Evolutionary conservation across 768 basidiomycete genomes (phyloP), one percentile per base, ranked within the genome.

Genomic region (Mrakia gelida): DNA sequence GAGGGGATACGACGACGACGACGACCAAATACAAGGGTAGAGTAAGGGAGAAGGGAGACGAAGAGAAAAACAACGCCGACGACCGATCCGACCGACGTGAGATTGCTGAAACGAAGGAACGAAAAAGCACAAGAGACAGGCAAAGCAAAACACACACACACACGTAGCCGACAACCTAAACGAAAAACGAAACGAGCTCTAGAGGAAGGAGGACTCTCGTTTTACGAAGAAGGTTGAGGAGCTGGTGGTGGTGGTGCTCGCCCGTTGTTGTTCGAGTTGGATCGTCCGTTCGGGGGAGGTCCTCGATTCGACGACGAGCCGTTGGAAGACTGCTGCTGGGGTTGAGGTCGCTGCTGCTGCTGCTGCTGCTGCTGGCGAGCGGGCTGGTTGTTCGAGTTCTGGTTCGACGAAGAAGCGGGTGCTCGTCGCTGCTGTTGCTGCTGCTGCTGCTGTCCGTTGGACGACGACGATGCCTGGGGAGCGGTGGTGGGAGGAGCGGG

Each of bases 271-370:
- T 72, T 72, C 59, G 59, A 59, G 72, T 61, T 73, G 15, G 28
- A n/a, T 73, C 73, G 52, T 11, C 59, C 52, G 59, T 45, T 65
- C 30, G 23, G 18, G 1, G 32, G 30, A 61, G 28, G 56, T 61
- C 41, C 73, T 89, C 80, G 84, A 87, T 68, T 86, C 88, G 3
- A 87, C 86, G 30, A 86, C 88, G 3, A 87, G 86, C n/a, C 73
- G 86, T 83, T 72, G 34, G 62, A 49, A 7, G 61, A 32, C 2
- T 41, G 72, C 32, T 61, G 54, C 38, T 52, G 54, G 61, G 54
- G 54, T 21, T 73, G 72, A 28, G 32, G 72, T 61, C 72, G 72
- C 7, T 30, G n/a, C 56, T 73, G 72, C 67, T 70, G 38, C n/a
- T n/a, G 79, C 32, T 73, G 73, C 70, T 80, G 80, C 49, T 78